These are phyloP conservation scores for Gomphus bonarii DNA, from an alignment of 1,284 basidiomycete species.

Conservation along the genomic window DNA sequence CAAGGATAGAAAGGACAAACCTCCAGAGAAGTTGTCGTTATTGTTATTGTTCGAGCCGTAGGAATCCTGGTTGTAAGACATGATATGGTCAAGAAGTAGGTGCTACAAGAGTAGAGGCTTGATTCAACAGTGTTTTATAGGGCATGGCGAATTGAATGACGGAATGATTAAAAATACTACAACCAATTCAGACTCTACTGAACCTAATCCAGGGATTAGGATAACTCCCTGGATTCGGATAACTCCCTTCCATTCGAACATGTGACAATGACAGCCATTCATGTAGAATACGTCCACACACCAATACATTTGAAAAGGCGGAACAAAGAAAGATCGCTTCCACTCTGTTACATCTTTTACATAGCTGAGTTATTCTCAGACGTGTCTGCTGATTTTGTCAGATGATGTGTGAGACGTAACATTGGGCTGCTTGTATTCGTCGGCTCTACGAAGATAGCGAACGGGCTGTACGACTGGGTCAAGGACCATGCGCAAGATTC, in stretches of 20 bases:
- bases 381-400: background rate
- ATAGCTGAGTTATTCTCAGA: background rate
- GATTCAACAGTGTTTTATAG: background rate
- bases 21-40: background rate
- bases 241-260: too few species aligned
- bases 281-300: background rate
- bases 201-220: too few species aligned
- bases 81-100: background rate
- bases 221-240: too few species aligned
- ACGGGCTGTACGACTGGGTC: background rate
- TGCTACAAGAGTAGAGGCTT: background rate
- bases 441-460: background rate
- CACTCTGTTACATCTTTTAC: background rate
- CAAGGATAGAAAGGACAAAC: background rate
- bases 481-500: too few species aligned
- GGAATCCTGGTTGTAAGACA: background rate
- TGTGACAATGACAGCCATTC: too few species aligned
- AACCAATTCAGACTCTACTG: too few species aligned
- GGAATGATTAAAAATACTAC: too few species aligned
- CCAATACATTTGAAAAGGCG: background rate
- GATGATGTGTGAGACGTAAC: background rate
- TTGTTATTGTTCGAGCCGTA: slow-evolving; percentile 1
- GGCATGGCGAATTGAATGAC: background rate
- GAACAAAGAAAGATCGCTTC: background rate
- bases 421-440: background rate